Percentiles rank a stretch among this genome's conserved stretches.
Conservation (phyloP, 169 alveolate species). For the Plasmodium berghei region DNA sequence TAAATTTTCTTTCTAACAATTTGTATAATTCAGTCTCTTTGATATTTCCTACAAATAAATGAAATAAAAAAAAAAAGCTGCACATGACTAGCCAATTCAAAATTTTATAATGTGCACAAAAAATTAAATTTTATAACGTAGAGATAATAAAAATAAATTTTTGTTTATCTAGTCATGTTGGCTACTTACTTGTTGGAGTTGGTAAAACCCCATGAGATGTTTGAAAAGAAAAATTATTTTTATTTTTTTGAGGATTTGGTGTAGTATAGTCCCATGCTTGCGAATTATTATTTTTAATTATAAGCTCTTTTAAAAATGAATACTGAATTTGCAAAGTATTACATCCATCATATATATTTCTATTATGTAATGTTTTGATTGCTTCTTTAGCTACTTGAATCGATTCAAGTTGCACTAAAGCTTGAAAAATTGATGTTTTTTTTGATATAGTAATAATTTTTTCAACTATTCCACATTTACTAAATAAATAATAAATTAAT, state of each 20-base stretch:
- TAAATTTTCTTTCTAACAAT: slow-evolving; percentile 74
- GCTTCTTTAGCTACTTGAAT: slow-evolving; percentile 81
- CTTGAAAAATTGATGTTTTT: slow-evolving; percentile 80
- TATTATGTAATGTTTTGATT: slow-evolving; percentile 74
- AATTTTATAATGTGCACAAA: too few relatives aligned
- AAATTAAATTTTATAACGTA: neutral
- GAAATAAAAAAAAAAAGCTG: slow-evolving; percentile 1
- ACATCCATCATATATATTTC: slow-evolving; percentile 84
- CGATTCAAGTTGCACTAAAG: slow-evolving; percentile 78
- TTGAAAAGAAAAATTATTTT: slow-evolving; percentile 13
- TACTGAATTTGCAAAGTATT: slow-evolving; percentile 80
- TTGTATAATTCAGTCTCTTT: slow-evolving; percentile 57
- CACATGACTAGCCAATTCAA: neutral
- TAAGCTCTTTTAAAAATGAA: slow-evolving; percentile 77
- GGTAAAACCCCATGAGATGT: slow-evolving; percentile 59
- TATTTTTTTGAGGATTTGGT: slow-evolving; percentile 27
- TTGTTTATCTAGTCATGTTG: too few relatives aligned
- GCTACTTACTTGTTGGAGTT: slow-evolving; percentile 56
- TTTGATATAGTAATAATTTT: slow-evolving; percentile 82
- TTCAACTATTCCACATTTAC: slow-evolving; percentile 78
- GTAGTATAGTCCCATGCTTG: slow-evolving; percentile 81
- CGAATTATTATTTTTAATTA: slow-evolving; percentile 78
- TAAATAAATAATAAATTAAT: slow-evolving; percentile 80
- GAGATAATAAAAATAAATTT: neutral
- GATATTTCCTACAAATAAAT: slow-evolving; percentile 27